Percentiles rank a stretch among this genome's conserved stretches.
phyloP scores from a whole-genome alignment of 805 yeast genomes.

The Wickerhamiella sorbophila region DNA sequence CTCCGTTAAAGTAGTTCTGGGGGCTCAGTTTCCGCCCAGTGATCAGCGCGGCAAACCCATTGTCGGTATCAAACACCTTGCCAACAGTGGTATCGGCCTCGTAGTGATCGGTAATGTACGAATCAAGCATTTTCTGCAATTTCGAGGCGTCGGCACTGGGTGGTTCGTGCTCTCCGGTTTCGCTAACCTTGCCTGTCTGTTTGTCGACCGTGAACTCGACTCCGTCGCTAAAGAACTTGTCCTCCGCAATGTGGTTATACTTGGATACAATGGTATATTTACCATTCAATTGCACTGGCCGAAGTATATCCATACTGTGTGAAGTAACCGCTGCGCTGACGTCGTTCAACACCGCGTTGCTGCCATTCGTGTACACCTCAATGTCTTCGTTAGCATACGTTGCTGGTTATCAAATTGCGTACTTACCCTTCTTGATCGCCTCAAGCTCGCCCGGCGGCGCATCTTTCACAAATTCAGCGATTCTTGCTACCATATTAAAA shows the following conservation, averaged over 20 bases:
- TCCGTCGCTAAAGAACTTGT: conserved; percentile 20
- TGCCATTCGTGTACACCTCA: conserved; percentile 17
- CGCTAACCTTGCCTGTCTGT: conserved; percentile 13
- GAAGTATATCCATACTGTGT: conserved; percentile 27
- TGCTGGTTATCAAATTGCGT: conserved; percentile 6
- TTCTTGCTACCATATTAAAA: conserved; percentile 2
- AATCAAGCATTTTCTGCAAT: conserved; percentile 24
- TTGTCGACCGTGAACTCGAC: conserved; percentile 21
- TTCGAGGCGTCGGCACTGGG: conserved; percentile 3
- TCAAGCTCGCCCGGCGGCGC: conserved; percentile 45
- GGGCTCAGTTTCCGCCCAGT: conserved; percentile 62
- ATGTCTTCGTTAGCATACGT: conserved; percentile 27
- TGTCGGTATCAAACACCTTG: conserved; percentile 30
- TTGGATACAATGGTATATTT: conserved; percentile 12
- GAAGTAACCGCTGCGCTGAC: conserved; percentile 24
- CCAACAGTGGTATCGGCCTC: conserved; percentile 37
- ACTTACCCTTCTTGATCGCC: conserved; percentile 26
- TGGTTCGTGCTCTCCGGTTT: conserved; percentile 5
- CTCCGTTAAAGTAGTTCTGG: conserved; percentile 75
- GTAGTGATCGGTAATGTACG: conserved; percentile 51
- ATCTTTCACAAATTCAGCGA: conserved; percentile 29
- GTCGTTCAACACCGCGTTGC: conserved; percentile 9
- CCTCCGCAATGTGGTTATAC: conserved; percentile 12
- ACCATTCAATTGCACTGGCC: conserved; percentile 15
- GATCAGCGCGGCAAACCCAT: conserved; percentile 35